These are phyloP conservation scores for Blumeriella jaapii DNA, from an alignment of 2,329 filamentous ascomycete species.

Conservation along the genomic window DNA sequence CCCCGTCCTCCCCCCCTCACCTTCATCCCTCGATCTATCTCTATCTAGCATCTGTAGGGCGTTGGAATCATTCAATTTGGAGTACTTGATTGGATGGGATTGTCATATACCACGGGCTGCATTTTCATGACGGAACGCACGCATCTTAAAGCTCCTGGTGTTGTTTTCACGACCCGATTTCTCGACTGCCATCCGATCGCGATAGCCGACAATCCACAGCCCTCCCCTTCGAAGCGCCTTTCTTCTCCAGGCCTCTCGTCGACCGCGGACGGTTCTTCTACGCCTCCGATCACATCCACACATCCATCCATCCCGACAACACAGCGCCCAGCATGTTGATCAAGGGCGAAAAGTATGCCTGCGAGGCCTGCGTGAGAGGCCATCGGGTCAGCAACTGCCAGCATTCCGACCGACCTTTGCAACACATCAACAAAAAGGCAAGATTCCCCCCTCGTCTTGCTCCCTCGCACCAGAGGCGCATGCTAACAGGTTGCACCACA, in stretches of 20 bases:
- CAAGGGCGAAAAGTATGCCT: slow-evolving; percentile 95
- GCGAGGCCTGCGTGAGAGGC: slow-evolving; percentile 83
- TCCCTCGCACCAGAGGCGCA: not conserved
- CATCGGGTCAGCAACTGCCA: slow-evolving; percentile 98
- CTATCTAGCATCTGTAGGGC: slow-evolving; percentile 23
- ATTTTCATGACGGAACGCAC: slow-evolving; percentile 10
- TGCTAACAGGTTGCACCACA: slow-evolving; percentile 10
- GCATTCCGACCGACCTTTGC: slow-evolving; percentile 81
- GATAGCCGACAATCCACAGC: slow-evolving; percentile 22
- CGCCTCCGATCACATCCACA: slow-evolving; percentile 10
- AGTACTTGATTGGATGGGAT: slow-evolving; percentile 15
- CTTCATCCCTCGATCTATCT: too few species aligned
- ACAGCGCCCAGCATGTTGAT: slow-evolving; percentile 54
- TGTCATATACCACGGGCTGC: slow-evolving; percentile 23
- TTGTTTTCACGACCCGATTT: slow-evolving; percentile 24
- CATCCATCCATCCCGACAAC: slow-evolving; percentile 16
- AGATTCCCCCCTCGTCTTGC: not conserved
- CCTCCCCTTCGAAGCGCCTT: slow-evolving; percentile 21
- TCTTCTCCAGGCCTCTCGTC: slow-evolving; percentile 18
- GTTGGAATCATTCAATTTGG: slow-evolving; percentile 22
- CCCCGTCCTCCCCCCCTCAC: slow-evolving; percentile 18
- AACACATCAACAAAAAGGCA: slow-evolving; percentile 86
- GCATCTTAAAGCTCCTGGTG: slow-evolving; percentile 7
- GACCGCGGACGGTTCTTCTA: slow-evolving; percentile 23
- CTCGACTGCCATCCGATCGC: slow-evolving; percentile 26